Conservation (phyloP, 1,139 yeast genomes). For the Blastobotrys elegans region DNA sequence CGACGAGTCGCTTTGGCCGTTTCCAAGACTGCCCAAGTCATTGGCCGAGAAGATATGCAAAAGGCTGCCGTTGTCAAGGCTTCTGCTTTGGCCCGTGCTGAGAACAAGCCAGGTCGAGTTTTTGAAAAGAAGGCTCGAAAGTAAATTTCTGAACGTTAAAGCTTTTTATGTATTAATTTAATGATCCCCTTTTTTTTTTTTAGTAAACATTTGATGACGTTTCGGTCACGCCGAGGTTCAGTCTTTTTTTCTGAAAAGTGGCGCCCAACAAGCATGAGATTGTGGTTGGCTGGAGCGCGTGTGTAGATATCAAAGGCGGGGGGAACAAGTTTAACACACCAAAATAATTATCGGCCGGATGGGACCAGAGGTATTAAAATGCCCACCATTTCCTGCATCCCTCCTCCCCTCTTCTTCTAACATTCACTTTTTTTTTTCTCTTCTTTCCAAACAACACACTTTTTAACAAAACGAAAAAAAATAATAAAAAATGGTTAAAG, state of each 20-base stretch:
- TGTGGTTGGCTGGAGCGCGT: no score
- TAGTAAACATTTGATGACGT: no score
- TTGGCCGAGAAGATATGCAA: slow-evolving; percentile 45
- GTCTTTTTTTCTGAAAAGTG: no score
- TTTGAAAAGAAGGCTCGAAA: slow-evolving; percentile 29
- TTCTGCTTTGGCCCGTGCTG: slow-evolving; percentile 41
- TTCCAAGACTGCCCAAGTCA: slow-evolving; percentile 40
- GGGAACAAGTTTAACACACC: no score
- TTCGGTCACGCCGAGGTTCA: no score
- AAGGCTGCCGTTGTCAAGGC: slow-evolving; percentile 43
- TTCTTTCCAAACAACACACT: not conserved
- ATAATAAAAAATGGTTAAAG: not conserved
- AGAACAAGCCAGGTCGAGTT: slow-evolving; percentile 34
- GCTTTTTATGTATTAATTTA: not conserved
- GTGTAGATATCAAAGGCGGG: no score
- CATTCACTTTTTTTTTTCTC: not conserved
- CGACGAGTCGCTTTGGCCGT: slow-evolving; percentile 43
- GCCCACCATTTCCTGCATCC: not conserved
- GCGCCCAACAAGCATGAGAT: no score
- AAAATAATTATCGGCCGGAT: no score
- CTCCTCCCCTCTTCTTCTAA: not conserved
- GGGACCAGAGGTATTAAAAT: no score
- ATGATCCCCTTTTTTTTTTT: not conserved
- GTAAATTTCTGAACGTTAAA: slow-evolving; percentile 10
- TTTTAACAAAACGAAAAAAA: not conserved